A percentile compares a stretch with the other conserved stretches of the same genome.
phyloP scores from a whole-genome alignment of 179 eudicot genomes.

The Silene vulgaris region DNA sequence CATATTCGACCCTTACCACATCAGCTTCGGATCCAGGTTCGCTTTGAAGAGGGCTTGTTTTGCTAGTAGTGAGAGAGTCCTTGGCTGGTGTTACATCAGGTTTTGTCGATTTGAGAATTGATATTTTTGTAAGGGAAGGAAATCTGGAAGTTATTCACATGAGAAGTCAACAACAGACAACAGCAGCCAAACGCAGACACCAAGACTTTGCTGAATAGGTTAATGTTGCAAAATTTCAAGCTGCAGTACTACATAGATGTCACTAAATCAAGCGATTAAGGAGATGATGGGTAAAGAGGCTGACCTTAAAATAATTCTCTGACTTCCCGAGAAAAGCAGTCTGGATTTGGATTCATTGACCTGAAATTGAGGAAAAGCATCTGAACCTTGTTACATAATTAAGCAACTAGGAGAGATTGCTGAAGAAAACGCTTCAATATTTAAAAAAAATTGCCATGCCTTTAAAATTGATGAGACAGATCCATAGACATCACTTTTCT shows the following conservation, averaged over 20 bases:
- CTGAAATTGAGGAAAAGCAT: conserved; percentile 36
- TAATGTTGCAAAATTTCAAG: neutral
- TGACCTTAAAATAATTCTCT: conserved; percentile 67
- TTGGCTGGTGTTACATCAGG: conserved; percentile 53
- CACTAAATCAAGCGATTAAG: neutral
- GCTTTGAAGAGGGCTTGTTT: conserved; percentile 38
- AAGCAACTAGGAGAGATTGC: neutral
- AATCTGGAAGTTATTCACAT: conserved; percentile 48
- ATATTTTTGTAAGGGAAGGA: conserved; percentile 44
- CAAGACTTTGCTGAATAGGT: neutral
- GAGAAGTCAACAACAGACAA: conserved; percentile 8
- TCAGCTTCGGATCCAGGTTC: conserved; percentile 42
- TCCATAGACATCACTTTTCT: conserved; percentile 87
- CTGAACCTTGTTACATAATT: neutral
- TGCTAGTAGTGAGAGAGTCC: conserved; percentile 39
- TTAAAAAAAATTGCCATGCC: conserved; percentile 32
- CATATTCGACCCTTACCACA: conserved; percentile 32
- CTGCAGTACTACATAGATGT: neutral
- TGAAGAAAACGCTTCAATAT: neutral
- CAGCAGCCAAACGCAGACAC: neutral
- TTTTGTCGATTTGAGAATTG: conserved; percentile 44
- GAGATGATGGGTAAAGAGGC: conserved; percentile 9
- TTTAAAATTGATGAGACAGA: conserved; percentile 78
- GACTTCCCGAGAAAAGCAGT: conserved; percentile 42
- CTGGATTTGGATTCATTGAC: conserved; percentile 58